Evolutionary conservation across 257 asterid species (phyloP).

Genomic region (Solanum chiquidenum): DNA sequence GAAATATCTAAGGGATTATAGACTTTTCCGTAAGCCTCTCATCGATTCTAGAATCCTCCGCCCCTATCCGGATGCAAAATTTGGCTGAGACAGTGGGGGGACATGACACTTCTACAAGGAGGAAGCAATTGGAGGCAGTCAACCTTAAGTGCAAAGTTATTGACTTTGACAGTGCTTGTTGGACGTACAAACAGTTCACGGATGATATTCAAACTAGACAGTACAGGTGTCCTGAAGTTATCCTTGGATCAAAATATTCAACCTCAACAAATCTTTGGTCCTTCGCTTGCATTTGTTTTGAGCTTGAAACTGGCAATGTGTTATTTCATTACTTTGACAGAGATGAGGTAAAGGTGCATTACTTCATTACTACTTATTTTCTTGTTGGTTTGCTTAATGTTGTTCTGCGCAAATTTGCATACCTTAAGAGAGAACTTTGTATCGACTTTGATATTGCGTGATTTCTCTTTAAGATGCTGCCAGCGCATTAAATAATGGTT

Average conservation of each 20-base stretch:
- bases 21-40: too few relatives aligned
- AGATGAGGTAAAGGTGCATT: background rate
- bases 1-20: too few relatives aligned
- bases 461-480: background rate
- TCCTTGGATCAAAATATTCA: slow-evolving; percentile 78
- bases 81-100: too few relatives aligned
- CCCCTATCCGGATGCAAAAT: too few relatives aligned
- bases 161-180: slow-evolving; percentile 92
- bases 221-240: slow-evolving; percentile 80
- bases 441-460: background rate
- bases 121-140: slow-evolving; percentile 32
- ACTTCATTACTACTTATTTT: background rate
- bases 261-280: slow-evolving; percentile 94
- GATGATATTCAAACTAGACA: slow-evolving; percentile 16
- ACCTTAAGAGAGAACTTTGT: background rate
- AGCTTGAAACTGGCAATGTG: slow-evolving; percentile 85
- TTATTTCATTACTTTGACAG: slow-evolving; percentile 53
- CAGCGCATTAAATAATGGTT: background rate
- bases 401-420: background rate
- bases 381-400: background rate
- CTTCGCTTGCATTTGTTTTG: slow-evolving; percentile 90
- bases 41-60: too few relatives aligned
- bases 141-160: slow-evolving; percentile 82
- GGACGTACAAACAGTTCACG: slow-evolving; percentile 85
- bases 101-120: slow-evolving; percentile 22